Base-by-base conservation (phyloP, 148 eudicot genomes). In the Mesembryanthemum crystallinum region DNA sequence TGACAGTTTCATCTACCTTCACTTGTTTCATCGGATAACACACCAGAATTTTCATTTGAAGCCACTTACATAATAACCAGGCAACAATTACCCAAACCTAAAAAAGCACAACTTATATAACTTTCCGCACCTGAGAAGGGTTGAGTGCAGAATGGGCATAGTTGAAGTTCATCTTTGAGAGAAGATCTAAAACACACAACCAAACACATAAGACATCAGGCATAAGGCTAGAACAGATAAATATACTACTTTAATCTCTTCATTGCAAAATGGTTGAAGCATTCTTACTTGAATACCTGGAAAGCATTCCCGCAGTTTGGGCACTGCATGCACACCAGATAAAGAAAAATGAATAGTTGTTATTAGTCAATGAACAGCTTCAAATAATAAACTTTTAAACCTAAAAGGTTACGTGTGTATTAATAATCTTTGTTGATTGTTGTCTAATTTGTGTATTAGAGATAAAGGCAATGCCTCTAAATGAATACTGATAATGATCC, bases 271-370 rank as follows among this genome's bases (percentile, higher is more conserved):
- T 55, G 72, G 67, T 77, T 25, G 64, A 21, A 43, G 18, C 25
- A 67, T 72, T 78, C 69, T 76, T 89, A 92, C 98, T 90, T 94
- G 88, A 90, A 89, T 73, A 89, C 82, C 83, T 88, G 94, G 80
- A 93, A 93, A 24, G 83, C 85, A 74, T 86, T 91, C 75, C 92
- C 90, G 77, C 98, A 93, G 84, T 89, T 93, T 71, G 98, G 98
- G 68, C 98, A 93, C 97, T 91, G 96, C 92, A 88, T 60, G 71
- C 35, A 77, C 60, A 76, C 23, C 32, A 72, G 55, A 72, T 10
- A 80, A 13, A 73, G 39, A 69, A 18, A 58, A 65, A 49, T 57
- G 25, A 49, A 59, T 17, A 57, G 52, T 67, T 30, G 74, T 69
- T 49, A 75, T 35, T 25, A 35, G 61, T 32, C 25, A 8, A 24